phyloP scores from a whole-genome alignment of 2,329 filamentous ascomycete genomes.

The Zopfia rhizophila region DNA sequence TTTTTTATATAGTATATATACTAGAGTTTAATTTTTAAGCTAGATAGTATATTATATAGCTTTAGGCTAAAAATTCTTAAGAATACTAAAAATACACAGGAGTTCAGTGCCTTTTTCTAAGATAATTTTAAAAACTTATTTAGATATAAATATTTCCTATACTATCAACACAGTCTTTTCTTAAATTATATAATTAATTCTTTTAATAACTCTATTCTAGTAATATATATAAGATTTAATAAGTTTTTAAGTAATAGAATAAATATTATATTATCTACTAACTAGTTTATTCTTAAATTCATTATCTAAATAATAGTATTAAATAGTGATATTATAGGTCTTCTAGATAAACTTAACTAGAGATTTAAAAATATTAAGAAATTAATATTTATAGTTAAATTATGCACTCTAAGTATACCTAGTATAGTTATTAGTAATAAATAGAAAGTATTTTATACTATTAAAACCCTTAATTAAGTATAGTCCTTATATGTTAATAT shows the following conservation, averaged over 20 bases:
- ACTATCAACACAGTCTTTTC: not conserved
- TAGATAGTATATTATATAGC: constrained; percentile 3
- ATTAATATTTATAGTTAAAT: no score
- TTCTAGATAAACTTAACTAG: constrained; percentile 4
- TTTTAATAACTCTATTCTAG: not conserved
- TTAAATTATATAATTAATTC: constrained; percentile 1
- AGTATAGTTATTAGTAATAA: constrained; percentile 3
- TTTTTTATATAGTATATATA: no score
- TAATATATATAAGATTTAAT: constrained; percentile 1
- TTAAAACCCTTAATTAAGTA: constrained; percentile 1
- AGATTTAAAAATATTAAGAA: no score
- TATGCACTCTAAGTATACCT: no score
- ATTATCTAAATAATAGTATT: not conserved
- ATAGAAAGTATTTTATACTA: constrained; percentile 4
- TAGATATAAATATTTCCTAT: constrained; percentile 1
- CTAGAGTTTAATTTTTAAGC: constrained; percentile 5
- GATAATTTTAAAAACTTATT: constrained; percentile 3
- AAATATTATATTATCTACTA: not conserved
- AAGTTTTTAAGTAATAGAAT: not conserved
- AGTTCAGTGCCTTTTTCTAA: not conserved
- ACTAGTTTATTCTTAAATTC: no score
- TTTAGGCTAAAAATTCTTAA: constrained; percentile 1
- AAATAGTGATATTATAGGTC: constrained; percentile 1
- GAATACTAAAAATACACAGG: not conserved
- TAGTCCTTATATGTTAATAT: constrained; percentile 4